Base-by-base conservation (phyloP, 345 rosid species). In the Populus davidiana region DNA sequence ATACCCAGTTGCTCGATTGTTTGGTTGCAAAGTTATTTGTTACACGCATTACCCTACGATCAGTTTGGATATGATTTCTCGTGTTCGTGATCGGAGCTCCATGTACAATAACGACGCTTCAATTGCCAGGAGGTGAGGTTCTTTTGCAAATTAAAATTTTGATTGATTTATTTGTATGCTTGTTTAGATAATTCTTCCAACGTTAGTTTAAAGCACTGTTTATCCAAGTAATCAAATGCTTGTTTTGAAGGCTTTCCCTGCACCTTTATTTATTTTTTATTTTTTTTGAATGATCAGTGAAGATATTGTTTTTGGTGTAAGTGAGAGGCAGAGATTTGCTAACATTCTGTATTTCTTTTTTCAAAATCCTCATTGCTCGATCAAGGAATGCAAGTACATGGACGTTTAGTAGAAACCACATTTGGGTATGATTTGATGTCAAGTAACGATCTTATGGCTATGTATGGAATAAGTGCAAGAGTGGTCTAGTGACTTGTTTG, bases 11-110 rank as follows among this genome's bases (percentile, higher is more conserved):
- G 98, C 98, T 12, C 84, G 97, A 69, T n/a, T 93, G 73, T 93
- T 93, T 85, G 98, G 99, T 27, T 93, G 99, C 85, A 91, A 88
- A 86, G 97, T 96, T 83, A 83, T 93, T 75, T 96, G 98, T 79
- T 93, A 93, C 67, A 92, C 96, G 8, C 99, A 93, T 87, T 96
- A 96, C 68, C 99, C 98, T 81, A 93, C 98, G 6, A 93, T 96
- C 72, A 93, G 98, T 79, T 77, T 86, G 77, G 99, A 96, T 78
- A 93, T 96, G 98, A 79, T 96, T 71, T 92, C 93, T 78, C 94
- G 98, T 70, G 98, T 96, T 68, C 92, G 86, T 73, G 82, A 83
- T 16, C 81, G 90, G 14, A 90, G 83, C 78, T 89, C 93, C 2
- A 90, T 87, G 96, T 96, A 96, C 85, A 96, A 96, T 75, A 93